phyloP scores from a whole-genome alignment of 495 filamentous ascomycete species.

The Aspergillus saccharolyticus region DNA sequence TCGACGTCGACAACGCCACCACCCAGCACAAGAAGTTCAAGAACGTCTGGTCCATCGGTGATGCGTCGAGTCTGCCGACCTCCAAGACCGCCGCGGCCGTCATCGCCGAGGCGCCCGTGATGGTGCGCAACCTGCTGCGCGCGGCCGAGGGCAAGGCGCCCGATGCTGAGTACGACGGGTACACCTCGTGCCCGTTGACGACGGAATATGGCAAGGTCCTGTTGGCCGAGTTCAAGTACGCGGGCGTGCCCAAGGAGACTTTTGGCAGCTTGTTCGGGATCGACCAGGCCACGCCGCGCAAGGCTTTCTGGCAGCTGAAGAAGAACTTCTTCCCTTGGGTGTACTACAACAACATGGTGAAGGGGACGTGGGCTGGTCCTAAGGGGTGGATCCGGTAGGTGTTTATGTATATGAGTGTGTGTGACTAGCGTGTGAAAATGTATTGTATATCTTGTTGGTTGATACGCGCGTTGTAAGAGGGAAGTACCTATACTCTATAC shows the following conservation, averaged over 20 bases:
- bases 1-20: constrained; percentile 59
- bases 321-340: constrained; percentile 71
- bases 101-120: constrained; percentile 56
- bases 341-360: constrained; percentile 54
- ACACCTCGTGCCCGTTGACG: constrained; percentile 64
- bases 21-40: constrained; percentile 56
- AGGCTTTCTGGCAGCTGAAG: constrained; percentile 60
- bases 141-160: constrained; percentile 51
- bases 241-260: constrained; percentile 65
- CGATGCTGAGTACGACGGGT: constrained; percentile 55
- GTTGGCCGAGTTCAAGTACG: constrained; percentile 69
- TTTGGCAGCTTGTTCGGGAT: constrained; percentile 52
- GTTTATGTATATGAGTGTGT: not conserved
- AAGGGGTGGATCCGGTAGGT: constrained; percentile 42
- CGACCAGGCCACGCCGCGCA: constrained; percentile 51
- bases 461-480: too few species aligned
- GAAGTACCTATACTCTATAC: too few species aligned
- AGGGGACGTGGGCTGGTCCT: constrained; percentile 58
- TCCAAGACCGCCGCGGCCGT: constrained; percentile 67
- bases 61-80: constrained; percentile 61
- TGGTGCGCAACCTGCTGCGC: constrained; percentile 52
- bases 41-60: constrained; percentile 67
- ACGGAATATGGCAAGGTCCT: constrained; percentile 64
- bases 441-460: not conserved
- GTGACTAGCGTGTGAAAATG: not conserved